Base-by-base conservation (phyloP, 768 basidiomycete species). In the Naganishia vaughanmartiniae region DNA sequence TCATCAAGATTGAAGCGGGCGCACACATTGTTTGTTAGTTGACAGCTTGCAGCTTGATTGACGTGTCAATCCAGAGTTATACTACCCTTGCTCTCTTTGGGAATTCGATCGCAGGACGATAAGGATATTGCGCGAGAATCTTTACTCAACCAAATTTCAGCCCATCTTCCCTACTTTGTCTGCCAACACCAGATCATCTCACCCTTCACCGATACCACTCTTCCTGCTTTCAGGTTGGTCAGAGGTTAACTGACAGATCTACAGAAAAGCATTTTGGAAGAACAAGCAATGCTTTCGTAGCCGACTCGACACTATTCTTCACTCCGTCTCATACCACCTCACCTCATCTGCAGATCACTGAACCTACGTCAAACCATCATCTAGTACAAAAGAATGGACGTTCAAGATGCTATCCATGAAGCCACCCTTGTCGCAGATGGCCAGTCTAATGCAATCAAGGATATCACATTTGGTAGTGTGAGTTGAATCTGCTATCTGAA, bases 401-500 rank as follows among this genome's bases (percentile, higher is more conserved):
- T 63, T 45, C 60, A 63, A 28, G 60, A 63, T 63, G 39, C 30
- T 36, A 24, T 63, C 6, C 60, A 63, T 26, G 60, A 63, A 42
- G 39, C 36, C n/a, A 28, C 2, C 39, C 36, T 30, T 26, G 42
- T 63, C 12, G 39, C 60, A 26, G 60, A 63, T 12, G 60, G 60
- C 39, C 60, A 63, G 26, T 63, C 60, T 9, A 63, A 45, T 36
- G 75, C 70, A 0, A 48, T 73, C 55, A 77, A 79, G 72, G 80
- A 79, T 56, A 72, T 81, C n/a, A 73, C 77, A 1, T 81, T 79
- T 69, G 80, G 80, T 11, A 77, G 76, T 36, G 79, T 79, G 54
- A 70, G 78, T 73, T 39, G 9, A 4, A 2, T 21, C 36, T 10
- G 19, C 15, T 19, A 51, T 28, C 30, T n/a, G 19, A 24, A 28